A percentile compares a stretch with the other conserved stretches of the same genome.
phyloP scores from a whole-genome alignment of 805 yeast genomes.

The Lipomyces orientalis region DNA sequence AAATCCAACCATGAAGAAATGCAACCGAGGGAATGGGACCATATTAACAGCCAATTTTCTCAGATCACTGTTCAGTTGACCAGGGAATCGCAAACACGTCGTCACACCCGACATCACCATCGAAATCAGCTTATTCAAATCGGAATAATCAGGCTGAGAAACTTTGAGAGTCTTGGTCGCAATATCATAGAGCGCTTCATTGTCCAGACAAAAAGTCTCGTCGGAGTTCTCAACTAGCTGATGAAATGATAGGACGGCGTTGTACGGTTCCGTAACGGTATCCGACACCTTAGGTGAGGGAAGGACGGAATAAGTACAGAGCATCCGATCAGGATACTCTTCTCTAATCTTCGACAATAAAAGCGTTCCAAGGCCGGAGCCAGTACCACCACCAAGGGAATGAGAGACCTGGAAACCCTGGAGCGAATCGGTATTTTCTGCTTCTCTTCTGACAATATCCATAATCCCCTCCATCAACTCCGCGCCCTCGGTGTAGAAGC shows the following conservation, averaged over 20 bases:
- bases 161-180: constrained; percentile 85
- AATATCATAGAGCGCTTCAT: constrained; percentile 89
- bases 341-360: constrained; percentile 85
- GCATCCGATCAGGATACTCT: constrained; percentile 94
- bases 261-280: constrained; percentile 94
- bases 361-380: constrained; percentile 95
- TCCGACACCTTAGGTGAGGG: constrained; percentile 92
- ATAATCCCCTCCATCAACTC: constrained; percentile 88
- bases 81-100: constrained; percentile 91
- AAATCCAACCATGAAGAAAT: constrained; percentile 93
- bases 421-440: constrained; percentile 88
- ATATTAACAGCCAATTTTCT: constrained; percentile 92
- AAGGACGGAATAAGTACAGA: constrained; percentile 92
- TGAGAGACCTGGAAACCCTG: constrained; percentile 94
- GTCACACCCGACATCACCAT: constrained; percentile 96
- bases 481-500: constrained; percentile 96
- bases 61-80: constrained; percentile 90
- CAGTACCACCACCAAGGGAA: constrained; percentile 90
- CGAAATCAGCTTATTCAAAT: constrained; percentile 81
- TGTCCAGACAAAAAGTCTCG: constrained; percentile 94
- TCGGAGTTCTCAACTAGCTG: constrained; percentile 90
- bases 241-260: constrained; percentile 87
- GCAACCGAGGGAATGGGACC: constrained; percentile 94
- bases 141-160: constrained; percentile 76
- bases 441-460: constrained; percentile 91